phyloP scores from a whole-genome alignment of 805 yeast genomes.

The Tetrapisispora fleetii region DNA sequence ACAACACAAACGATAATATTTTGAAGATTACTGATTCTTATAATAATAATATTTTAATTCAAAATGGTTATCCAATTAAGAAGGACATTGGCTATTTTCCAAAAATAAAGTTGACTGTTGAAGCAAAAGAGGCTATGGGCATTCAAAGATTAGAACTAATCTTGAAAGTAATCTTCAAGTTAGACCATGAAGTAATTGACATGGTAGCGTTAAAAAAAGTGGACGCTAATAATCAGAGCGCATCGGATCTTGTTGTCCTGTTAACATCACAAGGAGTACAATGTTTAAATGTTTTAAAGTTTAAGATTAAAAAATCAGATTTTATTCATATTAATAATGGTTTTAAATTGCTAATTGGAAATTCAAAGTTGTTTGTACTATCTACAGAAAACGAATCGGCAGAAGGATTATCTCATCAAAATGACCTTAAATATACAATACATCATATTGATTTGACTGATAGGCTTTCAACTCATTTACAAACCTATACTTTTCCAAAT shows the following conservation, averaged over 20 bases:
- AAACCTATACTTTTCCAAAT: not conserved
- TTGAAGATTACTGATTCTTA: constrained; percentile 25
- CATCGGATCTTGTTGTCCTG: constrained; percentile 9
- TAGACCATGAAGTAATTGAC: constrained; percentile 25
- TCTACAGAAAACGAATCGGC: constrained; percentile 3
- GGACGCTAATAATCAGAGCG: constrained; percentile 12
- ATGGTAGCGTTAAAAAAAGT: constrained; percentile 19
- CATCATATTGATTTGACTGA: not conserved
- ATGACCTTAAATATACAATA: not conserved
- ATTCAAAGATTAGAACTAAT: constrained; percentile 24
- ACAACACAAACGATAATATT: constrained; percentile 22
- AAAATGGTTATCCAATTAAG: constrained; percentile 26
- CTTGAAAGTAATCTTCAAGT: constrained; percentile 25
- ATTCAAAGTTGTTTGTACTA: constrained; percentile 15
- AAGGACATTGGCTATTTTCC: constrained; percentile 26
- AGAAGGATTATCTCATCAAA: not conserved
- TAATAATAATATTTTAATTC: constrained; percentile 24
- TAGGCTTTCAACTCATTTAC: not conserved
- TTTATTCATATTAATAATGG: constrained; percentile 18
- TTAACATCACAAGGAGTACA: constrained; percentile 26
- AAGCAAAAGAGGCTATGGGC: constrained; percentile 23
- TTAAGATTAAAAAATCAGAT: constrained; percentile 19
- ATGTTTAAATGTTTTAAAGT: constrained; percentile 18
- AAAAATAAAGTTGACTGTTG: constrained; percentile 13
- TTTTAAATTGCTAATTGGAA: constrained; percentile 10